Evolutionary conservation across 139 green algal species (phyloP), one percentile per base, ranked within the genome.

Genomic region (Zygnema circumcarinatum): DNA sequence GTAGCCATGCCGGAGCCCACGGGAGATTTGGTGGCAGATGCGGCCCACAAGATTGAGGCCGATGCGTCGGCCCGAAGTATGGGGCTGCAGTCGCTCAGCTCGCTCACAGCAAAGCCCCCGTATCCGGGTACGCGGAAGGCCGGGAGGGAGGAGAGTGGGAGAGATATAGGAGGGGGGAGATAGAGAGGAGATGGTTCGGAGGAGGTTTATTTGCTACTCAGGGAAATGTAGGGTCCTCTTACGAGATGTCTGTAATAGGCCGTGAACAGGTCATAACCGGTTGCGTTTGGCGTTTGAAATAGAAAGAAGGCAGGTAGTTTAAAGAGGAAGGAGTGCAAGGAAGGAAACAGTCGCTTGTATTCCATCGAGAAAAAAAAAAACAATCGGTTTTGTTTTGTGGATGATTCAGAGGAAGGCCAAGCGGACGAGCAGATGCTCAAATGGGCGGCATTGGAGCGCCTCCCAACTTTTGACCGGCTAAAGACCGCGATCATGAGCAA

Each of bases 401-500:
- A 22, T 78, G 16, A 38, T 52, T 7, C 69, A 78, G 69, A n/a
- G 35, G 35, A 78, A 52, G 69, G 69, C 7, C 35, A 78, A 16
- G 16, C 3, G 35, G 69, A 78, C 16, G 36, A 78, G 35, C 7
- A 78, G 69, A 52, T 41, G 35, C 16, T 78, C 7, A 78, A 82
- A 82, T 82, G 74, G 74, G 74, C 74, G 74, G 74, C 31, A 2
- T 53, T 82, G 29, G 32, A 82, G 3, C 29, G 74, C 31, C 31
- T 82, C 32, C 74, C 74, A 2, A 82, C 74, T 53, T 42, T 52
- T 52, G 74, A 82, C 31, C 74, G 74, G 2, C 36, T 82, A 25
- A 82, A 82, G 36, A 82, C 74, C 2, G 74, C 74, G 25, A 82
- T 82, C 35, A 35, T 82, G 3, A 78, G 35, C 69, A 78, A 41